Percentiles rank a stretch among this genome's conserved stretches.
Evolutionary conservation across 1,139 yeast species (phyloP).

Genomic region (Debaryomyces nepalensis): DNA sequence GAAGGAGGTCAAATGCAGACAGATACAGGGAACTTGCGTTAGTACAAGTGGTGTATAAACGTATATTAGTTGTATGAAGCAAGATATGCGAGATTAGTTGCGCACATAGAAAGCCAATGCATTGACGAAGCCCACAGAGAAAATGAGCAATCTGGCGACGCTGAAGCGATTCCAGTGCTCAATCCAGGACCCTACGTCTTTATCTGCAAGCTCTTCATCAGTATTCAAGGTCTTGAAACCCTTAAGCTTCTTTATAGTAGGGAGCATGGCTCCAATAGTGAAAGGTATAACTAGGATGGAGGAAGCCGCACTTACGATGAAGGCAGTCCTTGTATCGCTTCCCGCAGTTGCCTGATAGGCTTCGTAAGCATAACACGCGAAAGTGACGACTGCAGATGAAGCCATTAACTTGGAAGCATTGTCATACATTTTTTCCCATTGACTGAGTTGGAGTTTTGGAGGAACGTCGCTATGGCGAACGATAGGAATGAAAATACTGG

Average conservation of each 20-base stretch:
- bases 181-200: conserved; percentile 5
- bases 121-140: conserved; percentile 8
- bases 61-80: too few species aligned
- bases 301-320: conserved; percentile 1
- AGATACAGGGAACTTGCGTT: too few species aligned
- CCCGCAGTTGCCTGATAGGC: conserved; percentile 3
- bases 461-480: conserved; percentile 3
- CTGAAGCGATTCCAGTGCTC: conserved; percentile 13
- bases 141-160: conserved; percentile 3
- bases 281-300: conserved; percentile 12
- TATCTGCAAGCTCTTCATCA: conserved; percentile 1
- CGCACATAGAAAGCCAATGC: too few species aligned
- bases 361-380: conserved; percentile 5
- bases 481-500: conserved; percentile 12
- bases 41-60: too few species aligned
- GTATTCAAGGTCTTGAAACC: background rate
- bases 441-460: conserved; percentile 1
- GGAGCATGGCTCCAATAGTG: conserved; percentile 5
- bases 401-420: conserved; percentile 10
- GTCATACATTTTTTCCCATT: conserved; percentile 9
- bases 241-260: conserved; percentile 10
- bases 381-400: conserved; percentile 3
- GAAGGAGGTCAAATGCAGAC: too few species aligned
- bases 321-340: background rate
- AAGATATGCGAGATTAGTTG: too few species aligned